A percentile compares a stretch with the other conserved stretches of the same genome.
Conservation (phyloP, 164 flowering plant species). For the Magnolia sinica region DNA sequence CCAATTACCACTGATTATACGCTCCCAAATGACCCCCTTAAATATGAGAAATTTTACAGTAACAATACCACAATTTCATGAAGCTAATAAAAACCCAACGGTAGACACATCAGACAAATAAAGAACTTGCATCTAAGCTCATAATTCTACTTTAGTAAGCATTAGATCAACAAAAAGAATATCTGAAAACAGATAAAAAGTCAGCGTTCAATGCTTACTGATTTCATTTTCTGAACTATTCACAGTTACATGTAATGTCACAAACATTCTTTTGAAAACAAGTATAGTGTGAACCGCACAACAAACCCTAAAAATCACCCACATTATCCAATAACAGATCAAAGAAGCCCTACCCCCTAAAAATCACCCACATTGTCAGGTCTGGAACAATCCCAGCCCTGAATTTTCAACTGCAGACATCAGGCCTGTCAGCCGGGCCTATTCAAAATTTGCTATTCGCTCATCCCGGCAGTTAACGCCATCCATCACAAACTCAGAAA, state of each 20-base stretch:
- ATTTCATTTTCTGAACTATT: not conserved
- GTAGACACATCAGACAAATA: too few relatives aligned
- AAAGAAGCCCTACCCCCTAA: not conserved
- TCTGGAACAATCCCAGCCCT: not conserved
- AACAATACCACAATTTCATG: too few relatives aligned
- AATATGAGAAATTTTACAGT: too few relatives aligned
- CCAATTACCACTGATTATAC: too few relatives aligned
- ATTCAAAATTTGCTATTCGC: not conserved
- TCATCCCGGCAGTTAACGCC: not conserved
- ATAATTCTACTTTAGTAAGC: too few relatives aligned
- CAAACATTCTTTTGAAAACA: not conserved
- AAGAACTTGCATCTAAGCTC: too few relatives aligned
- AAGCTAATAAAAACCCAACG: too few relatives aligned
- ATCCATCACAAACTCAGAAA: not conserved
- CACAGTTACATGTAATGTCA: not conserved
- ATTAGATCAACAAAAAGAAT: not conserved
- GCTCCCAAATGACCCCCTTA: too few relatives aligned
- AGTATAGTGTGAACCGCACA: too few relatives aligned
- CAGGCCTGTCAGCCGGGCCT: too few relatives aligned
- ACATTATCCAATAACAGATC: not conserved
- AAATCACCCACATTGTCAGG: not conserved
- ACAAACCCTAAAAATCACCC: not conserved
- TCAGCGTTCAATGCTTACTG: not conserved
- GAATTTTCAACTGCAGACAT: too few relatives aligned
- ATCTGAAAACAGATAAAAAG: not conserved